phyloP scores from a whole-genome alignment of 768 basidiomycete genomes.

The Leccinellum albellum region DNA sequence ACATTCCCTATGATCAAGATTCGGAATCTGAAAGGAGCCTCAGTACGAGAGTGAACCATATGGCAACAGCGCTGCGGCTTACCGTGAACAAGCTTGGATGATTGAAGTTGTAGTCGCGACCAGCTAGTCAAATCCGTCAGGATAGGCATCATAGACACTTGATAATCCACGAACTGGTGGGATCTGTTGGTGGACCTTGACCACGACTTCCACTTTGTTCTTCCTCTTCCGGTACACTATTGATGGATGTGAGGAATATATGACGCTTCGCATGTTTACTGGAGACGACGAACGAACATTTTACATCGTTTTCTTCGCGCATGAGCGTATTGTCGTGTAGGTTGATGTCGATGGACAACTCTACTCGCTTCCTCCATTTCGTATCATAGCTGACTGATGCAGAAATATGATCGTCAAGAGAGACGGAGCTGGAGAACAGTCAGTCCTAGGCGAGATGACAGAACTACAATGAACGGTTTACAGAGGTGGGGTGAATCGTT shows the following conservation, averaged over 20 bases:
- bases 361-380: not conserved
- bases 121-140: slow-evolving; percentile 2
- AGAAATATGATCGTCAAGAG: not conserved
- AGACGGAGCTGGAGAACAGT: slow-evolving; percentile 2
- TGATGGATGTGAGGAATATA: not conserved
- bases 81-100: slow-evolving; percentile 12
- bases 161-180: not conserved
- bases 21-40: slow-evolving; percentile 6
- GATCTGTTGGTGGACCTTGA: not conserved
- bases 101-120: slow-evolving; percentile 6
- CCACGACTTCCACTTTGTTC: slow-evolving; percentile 9
- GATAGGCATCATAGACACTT: not conserved
- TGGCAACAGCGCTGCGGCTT: not conserved
- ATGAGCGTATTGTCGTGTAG: not conserved
- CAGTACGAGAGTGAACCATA: not conserved
- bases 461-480: not conserved
- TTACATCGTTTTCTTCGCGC: not conserved
- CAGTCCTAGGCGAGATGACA: not conserved
- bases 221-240: slow-evolving; percentile 9
- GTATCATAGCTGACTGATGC: not conserved
- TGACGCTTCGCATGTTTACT: not conserved
- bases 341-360: not conserved
- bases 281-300: slow-evolving; percentile 3
- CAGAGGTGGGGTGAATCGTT: slow-evolving; percentile 6
- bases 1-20: slow-evolving; percentile 18